These are phyloP conservation scores for Carallia pectinifolia DNA, from an alignment of 345 rosid species.

Conservation along the genomic window DNA sequence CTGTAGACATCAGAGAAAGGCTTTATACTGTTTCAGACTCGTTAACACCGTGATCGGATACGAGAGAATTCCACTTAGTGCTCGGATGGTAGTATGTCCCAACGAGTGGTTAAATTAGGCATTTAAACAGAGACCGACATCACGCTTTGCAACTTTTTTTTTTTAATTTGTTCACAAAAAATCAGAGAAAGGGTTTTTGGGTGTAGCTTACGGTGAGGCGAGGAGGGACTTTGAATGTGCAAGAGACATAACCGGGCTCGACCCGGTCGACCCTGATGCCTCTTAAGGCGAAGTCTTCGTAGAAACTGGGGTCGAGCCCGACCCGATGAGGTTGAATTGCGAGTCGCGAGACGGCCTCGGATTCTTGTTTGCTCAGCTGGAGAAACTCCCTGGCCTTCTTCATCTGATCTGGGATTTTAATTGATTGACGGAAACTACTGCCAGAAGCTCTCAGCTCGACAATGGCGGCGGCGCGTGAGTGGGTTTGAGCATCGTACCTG, in stretches of 20 bases:
- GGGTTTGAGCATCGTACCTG: no score
- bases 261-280: slow-evolving; percentile 81
- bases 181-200: slow-evolving; percentile 5
- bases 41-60: no score
- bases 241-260: slow-evolving; percentile 63
- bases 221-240: slow-evolving; percentile 78
- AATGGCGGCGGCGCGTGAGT: no score
- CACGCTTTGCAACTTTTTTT: no score
- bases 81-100: no score
- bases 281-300: slow-evolving; percentile 54
- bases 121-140: no score
- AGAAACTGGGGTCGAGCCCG: slow-evolving; percentile 47
- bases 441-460: not conserved
- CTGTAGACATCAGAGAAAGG: not conserved
- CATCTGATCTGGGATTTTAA: slow-evolving; percentile 25
- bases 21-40: not conserved
- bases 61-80: no score
- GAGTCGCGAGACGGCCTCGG: slow-evolving; percentile 46
- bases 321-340: slow-evolving; percentile 38
- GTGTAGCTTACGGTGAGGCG: slow-evolving; percentile 64
- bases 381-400: slow-evolving; percentile 55
- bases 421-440: not conserved
- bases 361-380: slow-evolving; percentile 43
- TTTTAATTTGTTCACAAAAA: no score
- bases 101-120: no score